A percentile compares a stretch with the other conserved stretches of the same genome.
phyloP scores from a whole-genome alignment of 164 flowering plant species.

The Liriodendron chinense region DNA sequence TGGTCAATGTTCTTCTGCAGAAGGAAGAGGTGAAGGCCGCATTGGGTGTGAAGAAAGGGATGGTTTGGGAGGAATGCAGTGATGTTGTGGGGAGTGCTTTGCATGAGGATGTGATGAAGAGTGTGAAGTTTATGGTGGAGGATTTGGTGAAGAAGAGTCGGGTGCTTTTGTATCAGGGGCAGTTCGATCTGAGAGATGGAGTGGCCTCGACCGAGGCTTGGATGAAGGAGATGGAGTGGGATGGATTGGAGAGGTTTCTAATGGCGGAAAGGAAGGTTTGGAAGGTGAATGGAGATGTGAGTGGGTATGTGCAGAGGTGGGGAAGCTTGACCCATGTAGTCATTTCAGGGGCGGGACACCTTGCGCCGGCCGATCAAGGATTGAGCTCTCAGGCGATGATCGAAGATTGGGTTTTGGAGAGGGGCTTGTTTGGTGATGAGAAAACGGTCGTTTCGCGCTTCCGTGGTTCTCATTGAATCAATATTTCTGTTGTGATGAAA shows the following conservation, averaged over 20 bases:
- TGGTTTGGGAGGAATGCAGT: slow-evolving; percentile 54
- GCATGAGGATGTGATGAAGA: slow-evolving; percentile 82
- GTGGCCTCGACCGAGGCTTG: slow-evolving; percentile 69
- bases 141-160: slow-evolving; percentile 33
- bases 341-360: slow-evolving; percentile 71
- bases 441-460: neutral
- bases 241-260: slow-evolving; percentile 40
- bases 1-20: slow-evolving; percentile 32
- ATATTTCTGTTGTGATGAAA: neutral
- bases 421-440: slow-evolving; percentile 40
- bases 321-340: slow-evolving; percentile 58
- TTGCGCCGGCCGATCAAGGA: slow-evolving; percentile 72
- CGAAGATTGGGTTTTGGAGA: slow-evolving; percentile 73
- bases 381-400: slow-evolving; percentile 76
- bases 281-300: slow-evolving; percentile 50
- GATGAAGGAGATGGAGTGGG: slow-evolving; percentile 69
- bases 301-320: slow-evolving; percentile 85
- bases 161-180: slow-evolving; percentile 47
- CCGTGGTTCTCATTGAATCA: neutral
- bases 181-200: slow-evolving; percentile 63
- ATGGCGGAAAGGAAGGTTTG: slow-evolving; percentile 63
- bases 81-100: slow-evolving; percentile 40
- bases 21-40: slow-evolving; percentile 41
- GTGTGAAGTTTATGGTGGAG: slow-evolving; percentile 61
- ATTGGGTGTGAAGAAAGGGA: slow-evolving; percentile 39